Conservation (phyloP, 441 rosid species). For the Euphorbia corollata region DNA sequence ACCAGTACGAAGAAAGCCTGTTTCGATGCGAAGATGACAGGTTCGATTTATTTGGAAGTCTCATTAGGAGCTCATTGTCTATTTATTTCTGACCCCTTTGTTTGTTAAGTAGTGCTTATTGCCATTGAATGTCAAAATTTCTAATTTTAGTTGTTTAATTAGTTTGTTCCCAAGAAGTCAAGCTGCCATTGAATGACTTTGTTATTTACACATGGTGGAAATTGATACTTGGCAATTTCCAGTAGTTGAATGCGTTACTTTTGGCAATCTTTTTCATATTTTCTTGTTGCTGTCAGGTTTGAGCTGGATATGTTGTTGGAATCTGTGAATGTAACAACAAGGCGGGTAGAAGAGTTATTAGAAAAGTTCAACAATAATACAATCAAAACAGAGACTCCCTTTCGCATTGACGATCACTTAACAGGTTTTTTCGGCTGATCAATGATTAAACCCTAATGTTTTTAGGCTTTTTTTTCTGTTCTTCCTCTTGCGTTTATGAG, state of each 20-base stretch:
- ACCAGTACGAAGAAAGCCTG: conserved; percentile 96
- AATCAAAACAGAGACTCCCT: conserved; percentile 49
- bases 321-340: conserved; percentile 75
- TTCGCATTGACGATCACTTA: conserved; percentile 70
- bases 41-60: conserved; percentile 34
- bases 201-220: conserved; percentile 1
- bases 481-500: conserved; percentile 14
- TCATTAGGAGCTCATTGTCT: conserved; percentile 8
- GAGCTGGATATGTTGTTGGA: conserved; percentile 98
- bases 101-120: background rate
- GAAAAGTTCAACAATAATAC: conserved; percentile 64
- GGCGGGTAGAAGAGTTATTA: conserved; percentile 78
- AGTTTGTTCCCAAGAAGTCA: conserved; percentile 3
- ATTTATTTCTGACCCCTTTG: background rate
- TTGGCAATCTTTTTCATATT: conserved; percentile 16
- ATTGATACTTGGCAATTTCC: conserved; percentile 13
- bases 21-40: conserved; percentile 98
- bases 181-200: conserved; percentile 5
- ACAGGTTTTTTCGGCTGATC: conserved; percentile 49
- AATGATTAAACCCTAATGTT: background rate
- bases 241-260: conserved; percentile 15
- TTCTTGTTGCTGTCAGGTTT: conserved; percentile 52
- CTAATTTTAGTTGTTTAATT: background rate
- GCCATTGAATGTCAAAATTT: background rate
- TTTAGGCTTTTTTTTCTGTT: background rate